Conservation (phyloP, 768 basidiomycete genomes). For the Polyporus arcularius region DNA sequence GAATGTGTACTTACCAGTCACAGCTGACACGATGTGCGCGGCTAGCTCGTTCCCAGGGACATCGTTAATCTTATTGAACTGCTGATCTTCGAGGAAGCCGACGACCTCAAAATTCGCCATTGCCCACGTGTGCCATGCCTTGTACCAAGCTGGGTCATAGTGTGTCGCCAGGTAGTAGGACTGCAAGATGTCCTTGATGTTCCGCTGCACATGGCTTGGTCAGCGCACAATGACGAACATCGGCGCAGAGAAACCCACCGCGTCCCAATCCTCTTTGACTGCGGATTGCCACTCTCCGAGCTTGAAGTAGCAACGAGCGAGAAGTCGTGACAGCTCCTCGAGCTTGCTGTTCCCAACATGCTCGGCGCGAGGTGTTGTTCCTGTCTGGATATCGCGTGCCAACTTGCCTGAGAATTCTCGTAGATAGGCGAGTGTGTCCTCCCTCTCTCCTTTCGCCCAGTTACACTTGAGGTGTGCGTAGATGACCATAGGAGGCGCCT, state of each 20-base stretch:
- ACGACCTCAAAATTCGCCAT: slow-evolving; percentile 95
- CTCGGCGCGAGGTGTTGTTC: slow-evolving; percentile 49
- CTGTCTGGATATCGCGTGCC: slow-evolving; percentile 57
- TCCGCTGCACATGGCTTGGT: slow-evolving; percentile 48
- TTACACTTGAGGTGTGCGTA: slow-evolving; percentile 95
- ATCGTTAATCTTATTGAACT: slow-evolving; percentile 55
- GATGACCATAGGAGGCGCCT: slow-evolving; percentile 93
- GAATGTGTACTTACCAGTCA: slow-evolving; percentile 62
- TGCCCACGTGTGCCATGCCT: slow-evolving; percentile 99
- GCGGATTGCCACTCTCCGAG: slow-evolving; percentile 92
- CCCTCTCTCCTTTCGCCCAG: slow-evolving; percentile 84
- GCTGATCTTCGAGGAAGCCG: slow-evolving; percentile 70
- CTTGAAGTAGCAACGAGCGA: slow-evolving; percentile 98
- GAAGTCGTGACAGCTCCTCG: slow-evolving; percentile 73
- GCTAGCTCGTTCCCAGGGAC: slow-evolving; percentile 65
- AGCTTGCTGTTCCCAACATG: slow-evolving; percentile 61
- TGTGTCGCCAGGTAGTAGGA: slow-evolving; percentile 87
- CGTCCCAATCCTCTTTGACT: slow-evolving; percentile 74
- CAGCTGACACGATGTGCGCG: slow-evolving; percentile 86
- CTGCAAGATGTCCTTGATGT: slow-evolving; percentile 79
- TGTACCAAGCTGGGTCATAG: slow-evolving; percentile 96
- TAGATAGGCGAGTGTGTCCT: slow-evolving; percentile 81
- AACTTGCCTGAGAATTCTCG: slow-evolving; percentile 81
- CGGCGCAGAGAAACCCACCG: neutral
- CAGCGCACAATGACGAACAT: neutral